Conservation (phyloP, 768 basidiomycete species). For the Lanmaoa pseudosensibilis region DNA sequence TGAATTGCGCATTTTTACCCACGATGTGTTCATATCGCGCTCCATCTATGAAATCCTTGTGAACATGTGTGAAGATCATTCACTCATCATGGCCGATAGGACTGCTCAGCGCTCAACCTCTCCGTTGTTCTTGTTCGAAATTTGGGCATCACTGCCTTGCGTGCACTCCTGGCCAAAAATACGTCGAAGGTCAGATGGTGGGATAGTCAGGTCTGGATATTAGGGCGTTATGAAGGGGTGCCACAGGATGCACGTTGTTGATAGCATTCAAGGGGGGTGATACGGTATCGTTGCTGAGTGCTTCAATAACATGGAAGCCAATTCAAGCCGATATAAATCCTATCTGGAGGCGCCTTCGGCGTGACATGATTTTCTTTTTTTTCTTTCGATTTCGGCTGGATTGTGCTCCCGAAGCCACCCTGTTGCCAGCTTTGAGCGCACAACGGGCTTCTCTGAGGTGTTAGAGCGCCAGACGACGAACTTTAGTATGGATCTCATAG, state of each 20-base stretch:
- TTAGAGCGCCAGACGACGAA: not conserved
- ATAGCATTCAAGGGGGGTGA: not conserved
- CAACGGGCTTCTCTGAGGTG: not conserved
- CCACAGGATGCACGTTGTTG: not conserved
- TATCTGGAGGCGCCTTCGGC: not conserved
- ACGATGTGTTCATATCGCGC: constrained; percentile 23
- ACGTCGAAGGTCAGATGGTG: not conserved
- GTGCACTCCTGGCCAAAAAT: not conserved
- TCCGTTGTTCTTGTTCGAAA: not conserved
- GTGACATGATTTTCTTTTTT: not conserved
- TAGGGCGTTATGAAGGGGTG: not conserved
- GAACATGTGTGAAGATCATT: constrained; percentile 3
- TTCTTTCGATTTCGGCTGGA: not conserved
- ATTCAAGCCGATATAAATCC: not conserved
- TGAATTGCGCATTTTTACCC: constrained; percentile 18
- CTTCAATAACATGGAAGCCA: not conserved
- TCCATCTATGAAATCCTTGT: constrained; percentile 25
- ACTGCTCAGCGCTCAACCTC: not conserved
- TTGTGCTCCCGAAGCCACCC: not conserved
- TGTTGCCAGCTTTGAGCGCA: not conserved
- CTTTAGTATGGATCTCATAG: not conserved
- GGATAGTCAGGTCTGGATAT: not conserved
- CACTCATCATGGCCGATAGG: not conserved
- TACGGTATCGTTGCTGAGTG: not conserved
- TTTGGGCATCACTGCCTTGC: not conserved